Base-by-base conservation (phyloP, 352 stramenopile genomes). In the Phytopythium boreale region DNA sequence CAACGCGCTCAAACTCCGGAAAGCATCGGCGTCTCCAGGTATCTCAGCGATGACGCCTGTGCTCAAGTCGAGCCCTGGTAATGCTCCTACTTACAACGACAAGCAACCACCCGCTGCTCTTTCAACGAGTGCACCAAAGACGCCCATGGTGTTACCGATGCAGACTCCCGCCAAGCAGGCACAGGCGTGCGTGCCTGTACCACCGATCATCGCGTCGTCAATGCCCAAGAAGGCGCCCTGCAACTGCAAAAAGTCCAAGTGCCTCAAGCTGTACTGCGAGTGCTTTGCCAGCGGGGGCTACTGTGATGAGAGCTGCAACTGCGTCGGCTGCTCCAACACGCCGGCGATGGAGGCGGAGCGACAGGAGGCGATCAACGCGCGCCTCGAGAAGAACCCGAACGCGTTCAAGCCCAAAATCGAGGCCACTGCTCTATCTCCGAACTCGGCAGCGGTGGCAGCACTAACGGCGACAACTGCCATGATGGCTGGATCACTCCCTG, bases 241-340 rank as follows among this genome's bases (percentile, higher is more conserved):
- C 80, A 98, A 98, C 56, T 99, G 97, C 80, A 98, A 98, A 68
- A 98, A 98, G 73, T 98, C 95, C 37, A 97, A 98, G 73, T 99
- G 97, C 60, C 82, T 99, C 19, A 99, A 99, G 75, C 67, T 99
- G 29, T 97, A 98, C 71, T 99, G 97, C 67, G 93, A 98, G 67
- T 99, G 97, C 68, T 99, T 99, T 70, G 90, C 91, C 1, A 90
- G 85, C 31, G 89, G 93, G 15, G 79, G 88, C 22, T 95, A 98
- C 59, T 99, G 96, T 60, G 90, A 96, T 61, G 69, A 87, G 43
- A 92, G 81, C 46, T 99, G 96, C 79, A 96, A 97, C 61, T 99
- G 96, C 67, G 66, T 93, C 15, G 79, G 75, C 41, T 99, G 96
- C 70, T 74, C 87, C 34, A 99, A 99, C 71, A 97, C 78, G 0